Base-by-base conservation (phyloP, 257 asterid species). In the Nicotiana attenuata region DNA sequence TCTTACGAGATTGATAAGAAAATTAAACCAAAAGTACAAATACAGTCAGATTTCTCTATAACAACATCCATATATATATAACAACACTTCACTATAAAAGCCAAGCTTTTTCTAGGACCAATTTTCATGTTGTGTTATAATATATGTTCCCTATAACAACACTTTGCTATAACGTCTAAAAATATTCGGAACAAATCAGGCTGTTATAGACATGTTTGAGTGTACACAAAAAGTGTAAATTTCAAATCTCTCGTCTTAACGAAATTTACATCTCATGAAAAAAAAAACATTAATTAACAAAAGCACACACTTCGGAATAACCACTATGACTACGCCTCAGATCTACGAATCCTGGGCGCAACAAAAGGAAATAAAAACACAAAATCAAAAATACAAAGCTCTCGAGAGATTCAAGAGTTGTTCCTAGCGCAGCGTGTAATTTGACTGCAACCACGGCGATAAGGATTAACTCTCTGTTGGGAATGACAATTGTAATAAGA, bases 401-500 rank as follows among this genome's bases (percentile, higher is more conserved):
- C 1, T 41, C 19, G 0, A 68, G 56, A 68, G 41, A 41, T 71
- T 45, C 61, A 73, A 24, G 61, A 73, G 50, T 73, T 11, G 0
- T 13, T 53, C 38, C 87, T 81, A 17, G 66, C 80, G 4, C 87
- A 84, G 17, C 14, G 82, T 31, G 87, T 76, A n/a, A 84, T 81
- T 2, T 10, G 26, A 52, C 26, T 24, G 61, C 84, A 84, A 8
- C 87, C 87, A 45, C 84, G 52, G 1, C 35, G 78, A 17, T 84
- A 84, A 31, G 84, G 87, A 55, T 84, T 75, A 38, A 13, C 78
- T 3, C 13, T 5, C 28, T 66, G 55, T 8, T 75, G 78, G 15
- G 41, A 19, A 22, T 7, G 65, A 47, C 87, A 84, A 64, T 84
- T 84, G 31, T 84, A 84, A 55, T 80, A 84, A 35, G 87, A 84